phyloP scores from a whole-genome alignment of 768 basidiomycete species.

The Termitomyces sp. region DNA sequence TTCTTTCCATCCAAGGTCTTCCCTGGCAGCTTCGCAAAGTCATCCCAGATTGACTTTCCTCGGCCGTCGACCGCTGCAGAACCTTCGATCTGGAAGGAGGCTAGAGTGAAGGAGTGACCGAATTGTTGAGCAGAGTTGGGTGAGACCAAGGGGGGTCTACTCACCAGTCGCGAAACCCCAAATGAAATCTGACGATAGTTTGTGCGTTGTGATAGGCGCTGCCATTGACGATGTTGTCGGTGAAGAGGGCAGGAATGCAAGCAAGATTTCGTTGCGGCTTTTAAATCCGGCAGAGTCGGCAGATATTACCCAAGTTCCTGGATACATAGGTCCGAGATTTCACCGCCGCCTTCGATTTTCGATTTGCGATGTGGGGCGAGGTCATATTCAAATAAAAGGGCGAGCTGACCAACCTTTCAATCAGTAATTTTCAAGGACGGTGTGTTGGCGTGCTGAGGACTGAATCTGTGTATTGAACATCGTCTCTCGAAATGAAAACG shows the following conservation, averaged over 20 bases:
- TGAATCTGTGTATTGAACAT: not conserved
- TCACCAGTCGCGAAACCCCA: conserved; percentile 72
- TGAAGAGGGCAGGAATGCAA: conserved; percentile 23
- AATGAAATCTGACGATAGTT: conserved; percentile 57
- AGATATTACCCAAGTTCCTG: conserved; percentile 36
- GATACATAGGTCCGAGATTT: conserved; percentile 40
- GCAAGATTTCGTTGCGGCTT: conserved; percentile 23
- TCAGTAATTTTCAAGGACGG: not conserved
- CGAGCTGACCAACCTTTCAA: not conserved
- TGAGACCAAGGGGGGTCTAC: conserved; percentile 13
- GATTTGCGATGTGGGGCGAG: not conserved
- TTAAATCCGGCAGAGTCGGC: conserved; percentile 36
- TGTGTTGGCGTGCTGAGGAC: not conserved
- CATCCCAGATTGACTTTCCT: conserved; percentile 74
- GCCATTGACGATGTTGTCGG: conserved; percentile 27
- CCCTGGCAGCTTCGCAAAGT: conserved; percentile 60
- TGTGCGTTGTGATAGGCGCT: conserved; percentile 26
- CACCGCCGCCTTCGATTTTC: conserved; percentile 32
- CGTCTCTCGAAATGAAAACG: not conserved
- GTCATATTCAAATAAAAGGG: not conserved
- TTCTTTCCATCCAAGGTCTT: conserved; percentile 66
- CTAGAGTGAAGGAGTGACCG: conserved; percentile 23
- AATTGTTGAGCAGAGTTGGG: not conserved
- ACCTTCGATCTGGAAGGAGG: conserved; percentile 75
- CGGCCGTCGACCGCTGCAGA: conserved; percentile 56